Conservation (phyloP, 805 yeast species). For the Candida easanensis region DNA sequence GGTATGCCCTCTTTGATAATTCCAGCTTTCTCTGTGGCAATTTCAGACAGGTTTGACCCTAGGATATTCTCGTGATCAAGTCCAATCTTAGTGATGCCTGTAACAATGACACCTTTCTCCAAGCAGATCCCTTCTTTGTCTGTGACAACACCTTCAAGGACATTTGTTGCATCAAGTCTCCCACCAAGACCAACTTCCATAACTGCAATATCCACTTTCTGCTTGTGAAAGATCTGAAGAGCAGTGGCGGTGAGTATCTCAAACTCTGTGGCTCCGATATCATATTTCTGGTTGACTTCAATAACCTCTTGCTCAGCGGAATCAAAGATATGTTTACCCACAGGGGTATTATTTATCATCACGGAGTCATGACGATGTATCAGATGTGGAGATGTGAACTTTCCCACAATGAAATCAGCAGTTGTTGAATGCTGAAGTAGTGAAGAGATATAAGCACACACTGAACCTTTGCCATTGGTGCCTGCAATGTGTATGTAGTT, state of each 20-base stretch:
- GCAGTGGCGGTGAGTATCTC: slow-evolving; percentile 87
- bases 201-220: slow-evolving; percentile 67
- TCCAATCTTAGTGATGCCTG: slow-evolving; percentile 83
- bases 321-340: slow-evolving; percentile 45
- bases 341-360: slow-evolving; percentile 56
- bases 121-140: slow-evolving; percentile 8
- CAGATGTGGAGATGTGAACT: slow-evolving; percentile 89
- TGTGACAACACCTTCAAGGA: slow-evolving; percentile 36
- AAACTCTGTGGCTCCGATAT: slow-evolving; percentile 78
- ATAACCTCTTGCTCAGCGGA: slow-evolving; percentile 42
- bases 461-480: slow-evolving; percentile 95
- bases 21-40: slow-evolving; percentile 84
- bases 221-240: slow-evolving; percentile 62
- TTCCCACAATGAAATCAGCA: slow-evolving; percentile 52
- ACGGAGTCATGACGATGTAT: slow-evolving; percentile 73
- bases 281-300: slow-evolving; percentile 35
- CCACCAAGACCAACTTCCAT: slow-evolving; percentile 98
- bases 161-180: slow-evolving; percentile 83
- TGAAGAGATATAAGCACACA: slow-evolving; percentile 76
- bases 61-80: slow-evolving; percentile 79
- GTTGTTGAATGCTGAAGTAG: slow-evolving; percentile 45
- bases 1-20: slow-evolving; percentile 64
- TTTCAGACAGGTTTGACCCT: slow-evolving; percentile 62
- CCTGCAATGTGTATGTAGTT: slow-evolving; percentile 91
- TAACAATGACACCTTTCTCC: slow-evolving; percentile 45